Base-by-base conservation (phyloP, 768 basidiomycete genomes). In the Tubosaeta sp. region DNA sequence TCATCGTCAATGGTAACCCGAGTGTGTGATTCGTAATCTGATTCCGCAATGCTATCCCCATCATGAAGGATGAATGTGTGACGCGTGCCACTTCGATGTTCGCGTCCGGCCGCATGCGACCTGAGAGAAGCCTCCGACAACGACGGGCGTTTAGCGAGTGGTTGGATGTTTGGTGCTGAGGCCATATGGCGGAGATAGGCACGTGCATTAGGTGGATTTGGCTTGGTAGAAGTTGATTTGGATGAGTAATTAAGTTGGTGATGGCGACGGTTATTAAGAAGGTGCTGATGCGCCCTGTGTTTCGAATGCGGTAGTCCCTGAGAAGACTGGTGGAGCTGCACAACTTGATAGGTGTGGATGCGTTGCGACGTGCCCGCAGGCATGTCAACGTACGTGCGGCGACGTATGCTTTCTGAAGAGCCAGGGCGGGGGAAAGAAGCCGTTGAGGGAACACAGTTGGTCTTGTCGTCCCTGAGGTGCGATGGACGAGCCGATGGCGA, bases 141-240 rank as follows among this genome's bases (percentile, higher is more conserved):
- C 6, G 70, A 59, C 13, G 70, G 65, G 12, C 65, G 72, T 43
- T 69, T 71, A 17, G 45, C 54, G 37, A 71, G 60, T 14, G 68
- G 70, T 17, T 70, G 66, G 29, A 79, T 76, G 54, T 74, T 72
- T 29, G 77, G 77, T 22, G 76, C 71, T 22, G 88, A 89, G 1
- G 80, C 80, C 75, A 91, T 88, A 64, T 89, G 86, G 31, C 87
- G 81, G 11, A 91, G 77, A 62, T 88, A 84, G 6, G 82, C 80
- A 5, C 79, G 78, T 4, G 87, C 85, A 47, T 80, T 79, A 25
- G 79, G 76, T 22, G 55, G 55, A 54, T 67, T 58, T 51, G 53
- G 50, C 52, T 61, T 66, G 52, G 48, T 51, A 38, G 50, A 43
- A 38, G 57, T 35, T 33, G 60, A 43, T 42, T 62, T 60, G 47